Evolutionary conservation across 768 basidiomycete species (phyloP).

Genomic region (Boletus subparvulus): DNA sequence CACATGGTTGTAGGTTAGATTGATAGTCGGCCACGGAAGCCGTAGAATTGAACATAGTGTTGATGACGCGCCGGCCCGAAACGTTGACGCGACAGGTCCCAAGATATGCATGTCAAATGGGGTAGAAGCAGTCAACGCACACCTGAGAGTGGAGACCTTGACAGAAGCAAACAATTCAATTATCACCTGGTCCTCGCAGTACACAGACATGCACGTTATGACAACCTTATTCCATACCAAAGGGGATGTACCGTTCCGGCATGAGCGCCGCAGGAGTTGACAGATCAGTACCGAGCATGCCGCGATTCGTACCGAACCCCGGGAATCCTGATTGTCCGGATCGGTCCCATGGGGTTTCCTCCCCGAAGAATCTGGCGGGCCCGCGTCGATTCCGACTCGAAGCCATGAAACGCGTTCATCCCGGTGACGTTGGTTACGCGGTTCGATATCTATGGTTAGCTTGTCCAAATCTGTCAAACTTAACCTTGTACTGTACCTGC

Average conservation of each 20-base stretch:
- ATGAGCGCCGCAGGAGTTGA: background rate
- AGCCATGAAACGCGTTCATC: background rate
- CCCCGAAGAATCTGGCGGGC: background rate
- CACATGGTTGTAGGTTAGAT: slow-evolving; percentile 3
- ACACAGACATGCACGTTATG: slow-evolving; percentile 1
- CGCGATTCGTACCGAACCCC: background rate
- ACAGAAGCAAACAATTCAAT: background rate
- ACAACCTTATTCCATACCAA: slow-evolving; percentile 8
- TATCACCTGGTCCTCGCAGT: background rate
- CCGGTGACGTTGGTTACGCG: background rate
- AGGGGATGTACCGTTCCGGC: background rate
- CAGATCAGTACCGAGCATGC: slow-evolving; percentile 1
- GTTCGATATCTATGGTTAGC: slow-evolving; percentile 11
- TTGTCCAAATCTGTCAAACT: slow-evolving; percentile 14
- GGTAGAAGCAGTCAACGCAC: background rate
- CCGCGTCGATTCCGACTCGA: slow-evolving; percentile 12
- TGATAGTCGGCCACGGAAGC: background rate
- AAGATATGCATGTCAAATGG: background rate
- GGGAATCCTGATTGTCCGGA: background rate
- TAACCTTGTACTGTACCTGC: slow-evolving; percentile 20
- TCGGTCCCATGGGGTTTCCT: background rate
- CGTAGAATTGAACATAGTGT: background rate
- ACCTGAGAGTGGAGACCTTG: background rate
- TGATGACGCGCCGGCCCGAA: slow-evolving; percentile 2
- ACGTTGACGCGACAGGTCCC: background rate